These are phyloP conservation scores for Geotrichum europaeum DNA, from an alignment of 1,139 yeast species.

Conservation along the genomic window DNA sequence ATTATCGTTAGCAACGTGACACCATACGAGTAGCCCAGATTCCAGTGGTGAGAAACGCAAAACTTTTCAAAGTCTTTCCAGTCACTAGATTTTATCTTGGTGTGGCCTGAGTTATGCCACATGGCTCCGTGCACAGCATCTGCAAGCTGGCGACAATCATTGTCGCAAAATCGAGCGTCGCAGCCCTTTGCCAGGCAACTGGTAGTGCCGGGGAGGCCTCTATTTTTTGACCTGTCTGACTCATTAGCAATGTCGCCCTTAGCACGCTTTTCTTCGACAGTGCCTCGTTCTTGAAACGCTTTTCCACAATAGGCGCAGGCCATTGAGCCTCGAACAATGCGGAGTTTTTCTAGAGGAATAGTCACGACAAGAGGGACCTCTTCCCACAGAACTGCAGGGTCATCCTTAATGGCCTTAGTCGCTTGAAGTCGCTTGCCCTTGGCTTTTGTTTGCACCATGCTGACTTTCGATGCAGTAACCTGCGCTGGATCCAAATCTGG, in stretches of 20 bases:
- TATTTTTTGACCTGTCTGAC: neutral
- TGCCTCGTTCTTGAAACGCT: constrained; percentile 10
- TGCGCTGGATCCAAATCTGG: constrained; percentile 4
- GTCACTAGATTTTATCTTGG: constrained; percentile 41
- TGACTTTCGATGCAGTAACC: constrained; percentile 32
- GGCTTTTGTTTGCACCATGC: constrained; percentile 39
- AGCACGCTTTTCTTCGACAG: constrained; percentile 2
- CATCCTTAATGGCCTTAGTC: constrained; percentile 35
- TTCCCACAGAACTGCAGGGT: constrained; percentile 50
- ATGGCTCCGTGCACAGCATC: constrained; percentile 44
- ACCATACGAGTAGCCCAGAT: constrained; percentile 62
- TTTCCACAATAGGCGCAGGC: constrained; percentile 67
- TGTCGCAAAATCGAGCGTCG: constrained; percentile 28
- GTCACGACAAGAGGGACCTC: constrained; percentile 59
- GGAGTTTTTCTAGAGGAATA: constrained; percentile 65
- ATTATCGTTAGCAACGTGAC: constrained; percentile 45
- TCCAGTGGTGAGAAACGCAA: constrained; percentile 62
- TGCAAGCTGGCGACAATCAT: constrained; percentile 34
- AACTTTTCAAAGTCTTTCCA: constrained; percentile 55
- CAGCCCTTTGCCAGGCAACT: constrained; percentile 19
- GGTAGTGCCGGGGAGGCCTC: constrained; percentile 13
- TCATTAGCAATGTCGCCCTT: neutral
- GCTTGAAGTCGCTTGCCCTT: constrained; percentile 36
- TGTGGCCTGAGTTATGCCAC: constrained; percentile 43
- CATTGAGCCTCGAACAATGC: constrained; percentile 38